Evolutionary conservation across 305 asterid species (phyloP).

Genomic region (Ruellia speciosa): DNA sequence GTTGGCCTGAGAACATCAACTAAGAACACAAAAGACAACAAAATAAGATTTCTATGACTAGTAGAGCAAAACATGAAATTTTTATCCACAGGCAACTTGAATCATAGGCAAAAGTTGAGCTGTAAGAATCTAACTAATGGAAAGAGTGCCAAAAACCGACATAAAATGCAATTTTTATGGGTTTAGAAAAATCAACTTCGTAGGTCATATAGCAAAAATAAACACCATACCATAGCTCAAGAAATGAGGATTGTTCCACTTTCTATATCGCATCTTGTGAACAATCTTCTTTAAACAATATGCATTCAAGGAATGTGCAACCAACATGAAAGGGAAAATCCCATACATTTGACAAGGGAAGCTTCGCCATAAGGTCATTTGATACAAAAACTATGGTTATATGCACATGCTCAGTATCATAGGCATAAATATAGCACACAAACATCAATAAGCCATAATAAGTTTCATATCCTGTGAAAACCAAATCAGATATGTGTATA

Average conservation of each 20-base stretch:
- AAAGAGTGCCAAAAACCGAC: too few species aligned
- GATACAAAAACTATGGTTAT: neutral
- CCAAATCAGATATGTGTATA: conserved; percentile 38
- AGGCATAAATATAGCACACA: conserved; percentile 33
- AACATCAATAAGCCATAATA: neutral
- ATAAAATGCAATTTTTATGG: too few species aligned
- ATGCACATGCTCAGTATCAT: conserved; percentile 2
- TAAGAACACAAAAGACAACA: conserved; percentile 16
- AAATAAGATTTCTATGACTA: neutral
- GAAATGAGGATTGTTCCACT: neutral
- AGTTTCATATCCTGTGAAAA: conserved; percentile 25
- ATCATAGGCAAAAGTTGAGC: too few species aligned
- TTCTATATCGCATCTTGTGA: neutral
- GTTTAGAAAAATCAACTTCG: too few species aligned
- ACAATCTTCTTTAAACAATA: neutral
- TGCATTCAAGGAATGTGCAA: neutral
- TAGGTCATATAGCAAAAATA: too few species aligned
- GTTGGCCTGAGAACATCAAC: conserved; percentile 66
- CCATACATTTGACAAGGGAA: neutral
- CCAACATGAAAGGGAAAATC: too few species aligned
- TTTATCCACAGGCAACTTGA: too few species aligned
- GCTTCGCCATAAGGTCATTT: neutral
- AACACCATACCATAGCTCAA: neutral
- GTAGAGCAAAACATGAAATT: too few species aligned
- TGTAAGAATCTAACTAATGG: too few species aligned